These are phyloP conservation scores for Lasiodiplodia sp. DNA, from an alignment of 2,329 filamentous ascomycete genomes.

Conservation along the genomic window DNA sequence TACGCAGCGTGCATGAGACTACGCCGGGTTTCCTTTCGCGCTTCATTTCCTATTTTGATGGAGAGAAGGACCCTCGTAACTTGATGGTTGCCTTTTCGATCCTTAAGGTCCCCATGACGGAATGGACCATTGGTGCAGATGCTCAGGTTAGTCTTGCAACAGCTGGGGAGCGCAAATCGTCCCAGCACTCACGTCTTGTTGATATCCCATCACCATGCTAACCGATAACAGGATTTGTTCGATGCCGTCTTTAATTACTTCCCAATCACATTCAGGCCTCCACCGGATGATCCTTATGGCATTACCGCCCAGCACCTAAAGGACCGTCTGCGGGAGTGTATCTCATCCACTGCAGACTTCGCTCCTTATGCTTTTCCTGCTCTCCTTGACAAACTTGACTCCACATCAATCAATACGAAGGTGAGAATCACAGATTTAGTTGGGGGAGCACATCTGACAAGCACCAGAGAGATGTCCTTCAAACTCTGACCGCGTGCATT, in stretches of 20 bases:
- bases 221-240: conserved; percentile 58
- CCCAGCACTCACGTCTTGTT: neutral
- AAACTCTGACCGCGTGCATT: conserved; percentile 67
- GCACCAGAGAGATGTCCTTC: conserved; percentile 66
- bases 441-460: conserved; percentile 16
- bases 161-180: neutral
- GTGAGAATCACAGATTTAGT: conserved; percentile 42
- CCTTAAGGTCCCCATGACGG: conserved; percentile 70
- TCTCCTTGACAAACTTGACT: conserved; percentile 73
- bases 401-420: conserved; percentile 72
- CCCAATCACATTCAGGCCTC: conserved; percentile 73
- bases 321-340: conserved; percentile 67
- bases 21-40: conserved; percentile 63
- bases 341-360: conserved; percentile 67
- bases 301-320: conserved; percentile 75
- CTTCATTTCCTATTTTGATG: conserved; percentile 70
- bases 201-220: conserved; percentile 6
- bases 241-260: conserved; percentile 77
- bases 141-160: conserved; percentile 57
- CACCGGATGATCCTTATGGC: conserved; percentile 72
- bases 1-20: conserved; percentile 61
- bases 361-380: conserved; percentile 73
- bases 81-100: conserved; percentile 75
- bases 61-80: conserved; percentile 74
- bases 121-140: conserved; percentile 69